Percentiles rank a stretch among this genome's conserved stretches.
Conservation (phyloP, 192 early-diverging fungal species). For the Backusella australiensis region DNA sequence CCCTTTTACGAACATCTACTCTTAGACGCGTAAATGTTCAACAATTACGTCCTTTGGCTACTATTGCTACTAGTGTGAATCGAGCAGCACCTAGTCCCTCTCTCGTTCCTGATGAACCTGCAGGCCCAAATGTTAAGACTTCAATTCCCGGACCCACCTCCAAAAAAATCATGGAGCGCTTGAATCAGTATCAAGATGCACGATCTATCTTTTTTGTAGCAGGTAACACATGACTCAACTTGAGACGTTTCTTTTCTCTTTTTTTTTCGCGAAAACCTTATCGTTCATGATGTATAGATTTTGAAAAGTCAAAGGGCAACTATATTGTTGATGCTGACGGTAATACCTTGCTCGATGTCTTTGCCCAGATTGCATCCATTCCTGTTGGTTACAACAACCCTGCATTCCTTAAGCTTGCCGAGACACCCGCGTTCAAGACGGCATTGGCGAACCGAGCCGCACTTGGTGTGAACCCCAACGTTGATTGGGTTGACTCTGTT, state of each 20-base stretch:
- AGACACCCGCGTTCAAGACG: conserved; percentile 55
- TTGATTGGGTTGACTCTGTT: conserved; percentile 58
- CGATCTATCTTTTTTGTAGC: conserved; percentile 63
- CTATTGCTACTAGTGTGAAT: not conserved
- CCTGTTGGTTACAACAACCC: conserved; percentile 74
- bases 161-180: conserved; percentile 41
- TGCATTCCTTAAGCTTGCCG: conserved; percentile 49
- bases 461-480: conserved; percentile 62
- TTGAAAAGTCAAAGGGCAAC: conserved; percentile 64
- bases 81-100: not conserved
- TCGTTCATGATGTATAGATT: conserved; percentile 40
- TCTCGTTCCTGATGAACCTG: conserved; percentile 53
- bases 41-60: not conserved
- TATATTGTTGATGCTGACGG: conserved; percentile 75
- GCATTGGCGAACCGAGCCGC: conserved; percentile 66
- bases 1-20: conserved; percentile 4
- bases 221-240: conserved; percentile 21
- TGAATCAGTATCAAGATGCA: conserved; percentile 62
- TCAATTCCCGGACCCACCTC: conserved; percentile 63
- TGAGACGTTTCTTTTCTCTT: not conserved
- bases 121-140: conserved; percentile 48
- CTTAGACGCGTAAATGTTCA: not conserved
- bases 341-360: conserved; percentile 66
- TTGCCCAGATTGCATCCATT: conserved; percentile 72
- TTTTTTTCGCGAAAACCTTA: not conserved